phyloP scores from a whole-genome alignment of 306 rosid genomes.

The Dalbergia oliveri region DNA sequence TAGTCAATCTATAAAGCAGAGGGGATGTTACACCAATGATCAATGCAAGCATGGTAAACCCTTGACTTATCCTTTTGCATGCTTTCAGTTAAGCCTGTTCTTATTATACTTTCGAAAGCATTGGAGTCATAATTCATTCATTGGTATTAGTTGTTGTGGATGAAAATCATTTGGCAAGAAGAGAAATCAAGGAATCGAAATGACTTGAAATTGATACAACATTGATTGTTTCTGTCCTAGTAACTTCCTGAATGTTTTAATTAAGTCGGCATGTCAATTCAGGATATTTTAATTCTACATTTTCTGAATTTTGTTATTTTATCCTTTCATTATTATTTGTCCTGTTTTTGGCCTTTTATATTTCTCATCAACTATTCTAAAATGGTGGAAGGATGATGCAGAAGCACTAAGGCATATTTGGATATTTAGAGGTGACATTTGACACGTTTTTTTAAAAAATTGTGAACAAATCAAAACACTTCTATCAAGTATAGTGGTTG shows the following conservation, averaged over 20 bases:
- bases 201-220: constrained; percentile 24
- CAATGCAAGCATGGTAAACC: constrained; percentile 93
- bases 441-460: background rate
- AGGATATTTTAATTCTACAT: background rate
- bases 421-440: constrained; percentile 2
- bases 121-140: constrained; percentile 32
- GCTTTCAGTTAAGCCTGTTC: constrained; percentile 31
- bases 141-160: constrained; percentile 25
- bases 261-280: too few relatives aligned
- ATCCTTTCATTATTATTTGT: constrained; percentile 6
- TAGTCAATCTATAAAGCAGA: too few relatives aligned
- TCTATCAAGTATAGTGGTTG: constrained; percentile 5
- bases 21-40: too few relatives aligned
- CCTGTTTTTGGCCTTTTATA: constrained; percentile 11
- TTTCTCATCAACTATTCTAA: constrained; percentile 21
- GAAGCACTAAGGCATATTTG: background rate
- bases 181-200: background rate
- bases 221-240: constrained; percentile 1
- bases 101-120: constrained; percentile 1
- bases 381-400: constrained; percentile 25
- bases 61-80: constrained; percentile 28
- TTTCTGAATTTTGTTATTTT: background rate
- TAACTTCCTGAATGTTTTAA: constrained; percentile 19
- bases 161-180: background rate
- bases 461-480: constrained; percentile 17